Percentiles rank a stretch among this genome's conserved stretches.
These are phyloP conservation scores for Tylopilus felleus DNA, from an alignment of 768 basidiomycete species.

Conservation along the genomic window DNA sequence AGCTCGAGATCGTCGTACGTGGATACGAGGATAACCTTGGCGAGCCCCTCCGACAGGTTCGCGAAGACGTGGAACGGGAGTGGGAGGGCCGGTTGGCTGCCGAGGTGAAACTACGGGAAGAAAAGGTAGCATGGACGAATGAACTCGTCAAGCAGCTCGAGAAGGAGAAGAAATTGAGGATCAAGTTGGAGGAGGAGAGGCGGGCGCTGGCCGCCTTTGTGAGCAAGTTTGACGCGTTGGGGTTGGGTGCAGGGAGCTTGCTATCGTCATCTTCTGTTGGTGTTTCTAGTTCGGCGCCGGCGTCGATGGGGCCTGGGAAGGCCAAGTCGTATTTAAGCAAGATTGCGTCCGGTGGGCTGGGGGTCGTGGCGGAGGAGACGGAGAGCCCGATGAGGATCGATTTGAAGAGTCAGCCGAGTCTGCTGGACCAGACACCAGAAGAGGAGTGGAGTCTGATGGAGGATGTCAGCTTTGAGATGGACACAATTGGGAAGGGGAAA, in stretches of 20 bases:
- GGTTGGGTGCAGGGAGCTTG: conserved; percentile 40
- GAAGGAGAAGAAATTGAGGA: conserved; percentile 70
- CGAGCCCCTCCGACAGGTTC: conserved; percentile 59
- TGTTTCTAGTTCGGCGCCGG: neutral
- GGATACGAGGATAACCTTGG: conserved; percentile 75
- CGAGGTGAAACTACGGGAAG: conserved; percentile 58
- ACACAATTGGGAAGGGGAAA: conserved; percentile 23
- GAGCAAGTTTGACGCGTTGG: conserved; percentile 74
- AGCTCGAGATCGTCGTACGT: conserved; percentile 67
- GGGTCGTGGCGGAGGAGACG: conserved; percentile 31
- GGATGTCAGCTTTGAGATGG: conserved; percentile 55
- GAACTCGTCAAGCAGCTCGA: conserved; percentile 76
- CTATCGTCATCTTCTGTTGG: conserved; percentile 30
- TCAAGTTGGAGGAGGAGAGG: conserved; percentile 73
- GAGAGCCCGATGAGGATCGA: conserved; percentile 54
- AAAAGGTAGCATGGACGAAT: conserved; percentile 68
- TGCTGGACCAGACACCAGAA: conserved; percentile 60
- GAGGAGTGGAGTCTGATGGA: conserved; percentile 46
- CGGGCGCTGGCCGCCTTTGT: conserved; percentile 78
- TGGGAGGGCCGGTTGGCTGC: conserved; percentile 59
- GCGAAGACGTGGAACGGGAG: conserved; percentile 73
- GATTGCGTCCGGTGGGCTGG: conserved; percentile 20
- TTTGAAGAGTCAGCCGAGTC: conserved; percentile 43
- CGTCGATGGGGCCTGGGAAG: conserved; percentile 31
- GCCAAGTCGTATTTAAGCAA: conserved; percentile 50